Evolutionary conservation across 768 basidiomycete genomes (phyloP).

Genomic region (Mycena kentingensis): DNA sequence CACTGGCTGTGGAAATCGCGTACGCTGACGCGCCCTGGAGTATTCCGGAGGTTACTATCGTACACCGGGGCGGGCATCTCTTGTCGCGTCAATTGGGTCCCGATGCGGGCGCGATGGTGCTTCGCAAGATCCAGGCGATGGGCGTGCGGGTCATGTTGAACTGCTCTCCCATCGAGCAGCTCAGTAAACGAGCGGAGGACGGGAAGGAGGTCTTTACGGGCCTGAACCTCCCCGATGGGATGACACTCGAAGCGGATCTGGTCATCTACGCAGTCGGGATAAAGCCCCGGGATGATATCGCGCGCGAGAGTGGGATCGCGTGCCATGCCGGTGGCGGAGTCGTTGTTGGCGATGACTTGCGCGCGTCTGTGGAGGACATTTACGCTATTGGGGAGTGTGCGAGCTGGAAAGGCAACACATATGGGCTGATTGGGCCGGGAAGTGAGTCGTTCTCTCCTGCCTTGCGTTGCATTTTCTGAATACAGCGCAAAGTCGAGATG

Average conservation of each 20-base stretch:
- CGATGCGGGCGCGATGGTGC: slow-evolving; percentile 61
- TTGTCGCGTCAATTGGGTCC: slow-evolving; percentile 61
- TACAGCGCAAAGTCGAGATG: slow-evolving; percentile 53
- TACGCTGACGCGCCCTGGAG: slow-evolving; percentile 27
- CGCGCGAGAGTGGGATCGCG: slow-evolving; percentile 51
- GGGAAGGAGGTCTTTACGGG: slow-evolving; percentile 44
- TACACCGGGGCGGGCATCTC: slow-evolving; percentile 54
- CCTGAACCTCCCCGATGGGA: slow-evolving; percentile 51
- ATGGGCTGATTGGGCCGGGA: slow-evolving; percentile 76
- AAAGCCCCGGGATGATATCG: slow-evolving; percentile 69
- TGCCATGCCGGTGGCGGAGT: slow-evolving; percentile 56
- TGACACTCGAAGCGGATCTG: slow-evolving; percentile 49
- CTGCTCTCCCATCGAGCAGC: slow-evolving; percentile 35
- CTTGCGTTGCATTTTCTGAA: slow-evolving; percentile 10
- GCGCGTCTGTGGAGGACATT: slow-evolving; percentile 59
- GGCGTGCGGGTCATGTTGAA: slow-evolving; percentile 57
- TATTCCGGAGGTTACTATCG: slow-evolving; percentile 50
- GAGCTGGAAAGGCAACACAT: slow-evolving; percentile 65
- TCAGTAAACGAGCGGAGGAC: slow-evolving; percentile 29
- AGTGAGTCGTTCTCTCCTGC: slow-evolving; percentile 26
- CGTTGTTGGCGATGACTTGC: slow-evolving; percentile 55
- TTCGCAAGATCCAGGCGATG: slow-evolving; percentile 58
- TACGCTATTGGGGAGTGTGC: slow-evolving; percentile 82
- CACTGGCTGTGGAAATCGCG: neutral
- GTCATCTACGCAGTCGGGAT: slow-evolving; percentile 74